These are phyloP conservation scores for Blastocystis sp. DNA, from an alignment of 352 stramenopile species.

Conservation along the genomic window DNA sequence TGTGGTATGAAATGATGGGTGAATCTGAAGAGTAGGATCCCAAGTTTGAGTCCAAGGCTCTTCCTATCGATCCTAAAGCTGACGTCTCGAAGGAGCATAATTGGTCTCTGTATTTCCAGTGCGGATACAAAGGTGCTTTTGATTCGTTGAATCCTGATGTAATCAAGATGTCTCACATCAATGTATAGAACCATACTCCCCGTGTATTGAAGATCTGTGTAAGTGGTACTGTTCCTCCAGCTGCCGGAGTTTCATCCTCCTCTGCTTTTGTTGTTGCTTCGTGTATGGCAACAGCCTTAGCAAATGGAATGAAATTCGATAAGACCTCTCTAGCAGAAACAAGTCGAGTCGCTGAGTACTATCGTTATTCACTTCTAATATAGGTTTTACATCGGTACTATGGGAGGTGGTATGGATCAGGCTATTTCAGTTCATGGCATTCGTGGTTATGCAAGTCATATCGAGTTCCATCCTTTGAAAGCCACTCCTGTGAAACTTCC, in stretches of 20 bases:
- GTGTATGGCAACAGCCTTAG: constrained; percentile 67
- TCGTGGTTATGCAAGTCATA: constrained; percentile 68
- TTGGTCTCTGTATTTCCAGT: constrained; percentile 67
- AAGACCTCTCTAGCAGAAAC: constrained; percentile 69
- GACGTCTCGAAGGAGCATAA: constrained; percentile 44
- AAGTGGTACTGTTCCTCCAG: constrained; percentile 71
- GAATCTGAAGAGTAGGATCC: not conserved
- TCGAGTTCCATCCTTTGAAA: constrained; percentile 70
- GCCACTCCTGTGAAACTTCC: constrained; percentile 66
- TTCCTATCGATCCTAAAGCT: constrained; percentile 58
- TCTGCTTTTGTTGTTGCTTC: constrained; percentile 74
- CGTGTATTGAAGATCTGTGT: constrained; percentile 70
- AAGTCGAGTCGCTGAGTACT: constrained; percentile 69
- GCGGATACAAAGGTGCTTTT: constrained; percentile 67
- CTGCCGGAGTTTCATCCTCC: constrained; percentile 74
- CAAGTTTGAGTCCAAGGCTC: constrained; percentile 1
- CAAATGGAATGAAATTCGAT: constrained; percentile 63
- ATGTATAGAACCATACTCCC: constrained; percentile 1
- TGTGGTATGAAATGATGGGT: not conserved
- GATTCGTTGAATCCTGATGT: constrained; percentile 44
- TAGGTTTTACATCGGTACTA: constrained; percentile 70
- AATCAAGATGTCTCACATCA: not conserved
- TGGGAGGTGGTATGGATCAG: constrained; percentile 78
- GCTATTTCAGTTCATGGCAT: constrained; percentile 70
- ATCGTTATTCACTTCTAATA: not conserved